Evolutionary conservation across 768 basidiomycete species (phyloP).

Genomic region (Panus rudis): DNA sequence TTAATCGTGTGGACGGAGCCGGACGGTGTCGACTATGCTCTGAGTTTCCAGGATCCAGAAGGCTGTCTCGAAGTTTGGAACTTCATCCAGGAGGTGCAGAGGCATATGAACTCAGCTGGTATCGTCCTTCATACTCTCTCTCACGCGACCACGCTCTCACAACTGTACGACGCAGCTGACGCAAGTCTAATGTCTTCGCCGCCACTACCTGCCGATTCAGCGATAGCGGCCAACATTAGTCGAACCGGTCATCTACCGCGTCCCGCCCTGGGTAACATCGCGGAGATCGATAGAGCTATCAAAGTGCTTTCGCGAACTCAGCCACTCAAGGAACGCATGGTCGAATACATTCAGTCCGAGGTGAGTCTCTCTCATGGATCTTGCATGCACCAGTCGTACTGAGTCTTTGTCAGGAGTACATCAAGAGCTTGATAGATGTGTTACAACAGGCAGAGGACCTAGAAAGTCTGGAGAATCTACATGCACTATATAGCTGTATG

Average conservation of each 20-base stretch:
- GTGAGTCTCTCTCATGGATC: constrained; percentile 42
- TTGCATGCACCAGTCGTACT: constrained; percentile 5
- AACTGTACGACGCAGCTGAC: constrained; percentile 34
- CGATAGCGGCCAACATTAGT: constrained; percentile 58
- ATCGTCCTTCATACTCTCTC: constrained; percentile 22
- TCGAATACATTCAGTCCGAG: constrained; percentile 82
- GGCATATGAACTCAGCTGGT: constrained; percentile 68
- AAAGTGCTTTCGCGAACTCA: constrained; percentile 69
- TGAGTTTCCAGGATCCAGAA: constrained; percentile 94
- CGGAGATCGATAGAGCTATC: constrained; percentile 73
- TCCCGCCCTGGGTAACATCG: constrained; percentile 71
- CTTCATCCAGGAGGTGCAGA: constrained; percentile 89
- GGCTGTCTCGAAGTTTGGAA: constrained; percentile 97
- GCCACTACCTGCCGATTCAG: constrained; percentile 22
- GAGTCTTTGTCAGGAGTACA: constrained; percentile 58
- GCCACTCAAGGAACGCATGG: constrained; percentile 72
- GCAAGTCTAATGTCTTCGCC: constrained; percentile 52
- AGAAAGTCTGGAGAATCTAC: constrained; percentile 85
- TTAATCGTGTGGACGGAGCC: constrained; percentile 99
- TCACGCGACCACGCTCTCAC: constrained; percentile 6
- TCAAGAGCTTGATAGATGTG: constrained; percentile 79
- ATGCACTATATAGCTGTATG: constrained; percentile 86
- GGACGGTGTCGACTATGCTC: constrained; percentile 87
- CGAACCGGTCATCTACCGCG: constrained; percentile 68
- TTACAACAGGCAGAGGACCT: constrained; percentile 88